Evolutionary conservation across 163 green algal genomes (phyloP), one percentile per base, ranked within the genome.

Genomic region (Chlorella variabilis): DNA sequence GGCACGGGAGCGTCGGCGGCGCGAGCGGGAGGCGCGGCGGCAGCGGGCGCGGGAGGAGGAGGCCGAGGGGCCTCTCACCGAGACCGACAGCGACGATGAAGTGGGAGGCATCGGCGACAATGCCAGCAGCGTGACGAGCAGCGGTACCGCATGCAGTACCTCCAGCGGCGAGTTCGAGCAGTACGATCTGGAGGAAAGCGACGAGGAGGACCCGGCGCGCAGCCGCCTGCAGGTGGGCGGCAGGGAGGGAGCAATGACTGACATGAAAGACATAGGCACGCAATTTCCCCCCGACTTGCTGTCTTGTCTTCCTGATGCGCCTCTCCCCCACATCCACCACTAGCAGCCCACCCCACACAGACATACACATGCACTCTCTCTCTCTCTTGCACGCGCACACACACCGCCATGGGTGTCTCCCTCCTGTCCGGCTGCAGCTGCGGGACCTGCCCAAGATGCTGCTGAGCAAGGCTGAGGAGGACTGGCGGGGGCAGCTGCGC

Each of bases 401-500:
- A n/a, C n/a, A n/a, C n/a, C n/a, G n/a, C n/a, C n/a, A n/a, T 42
- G 31, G 31, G 5, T 3, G 61, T 11, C 29, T 42, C 29, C 29
- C 45, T 54, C 15, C 15, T 54, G 45, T 11, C 45, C 45, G 11
- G 45, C 45, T 54, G 73, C 86, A 93, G 87, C 86, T 97, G 79
- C 81, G 89, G 31, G 62, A 90, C 9, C 63, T 95, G 23, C 88
- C 89, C 21, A 90, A 85, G 25, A 86, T 88, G 63, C 86, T 97
- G 71, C 71, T 81, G 18, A 81, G 88, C 29, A 93, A 95, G 70
- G 71, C 78, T 51, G 92, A 96, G 65, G 56, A 54, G 25, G 92
- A 97, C 34, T 86, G 87, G 33, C 62, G 85, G 36, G 88, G 36
- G 4, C 87, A 92, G 81, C 79, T 97, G 31, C 77, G 67, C 33